Evolutionary conservation across 306 rosid species (phyloP).

Genomic region (Elaeagnus macrophylla): DNA sequence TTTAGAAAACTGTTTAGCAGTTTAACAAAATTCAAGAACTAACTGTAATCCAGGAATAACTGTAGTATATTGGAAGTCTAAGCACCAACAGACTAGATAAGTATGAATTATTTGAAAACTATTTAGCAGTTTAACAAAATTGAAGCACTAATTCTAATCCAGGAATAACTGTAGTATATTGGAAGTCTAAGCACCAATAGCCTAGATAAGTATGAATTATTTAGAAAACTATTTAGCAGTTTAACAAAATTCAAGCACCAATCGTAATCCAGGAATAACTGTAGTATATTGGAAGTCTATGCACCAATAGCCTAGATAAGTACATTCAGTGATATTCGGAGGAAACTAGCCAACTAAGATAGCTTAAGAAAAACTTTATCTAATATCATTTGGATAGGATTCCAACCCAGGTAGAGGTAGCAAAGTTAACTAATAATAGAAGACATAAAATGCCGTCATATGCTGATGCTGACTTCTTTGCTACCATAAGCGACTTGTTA

Average conservation of each 20-base stretch:
- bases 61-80: not conserved
- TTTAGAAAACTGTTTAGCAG: slow-evolving; percentile 19
- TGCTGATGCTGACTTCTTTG: too few species aligned
- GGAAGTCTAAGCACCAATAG: slow-evolving; percentile 1
- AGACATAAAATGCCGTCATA: too few species aligned
- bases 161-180: not conserved
- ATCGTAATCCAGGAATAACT: not conserved
- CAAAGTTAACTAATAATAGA: too few species aligned
- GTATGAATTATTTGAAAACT: too few species aligned
- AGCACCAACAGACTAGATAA: not conserved
- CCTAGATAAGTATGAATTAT: too few species aligned
- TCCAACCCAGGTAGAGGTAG: too few species aligned
- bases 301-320: not conserved
- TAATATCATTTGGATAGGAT: too few species aligned
- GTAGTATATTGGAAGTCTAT: not conserved
- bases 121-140: slow-evolving; percentile 11
- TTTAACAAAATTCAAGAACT: not conserved
- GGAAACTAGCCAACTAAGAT: too few species aligned
- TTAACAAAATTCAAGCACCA: slow-evolving; percentile 3
- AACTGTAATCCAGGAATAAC: not conserved
- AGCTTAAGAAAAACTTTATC: too few species aligned
- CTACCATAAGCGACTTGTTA: too few species aligned
- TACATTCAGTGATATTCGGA: too few species aligned
- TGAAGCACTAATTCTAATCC: not conserved
- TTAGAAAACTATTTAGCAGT: slow-evolving; percentile 15